Base-by-base conservation (phyloP, 768 basidiomycete genomes). In the Russula vinacea region DNA sequence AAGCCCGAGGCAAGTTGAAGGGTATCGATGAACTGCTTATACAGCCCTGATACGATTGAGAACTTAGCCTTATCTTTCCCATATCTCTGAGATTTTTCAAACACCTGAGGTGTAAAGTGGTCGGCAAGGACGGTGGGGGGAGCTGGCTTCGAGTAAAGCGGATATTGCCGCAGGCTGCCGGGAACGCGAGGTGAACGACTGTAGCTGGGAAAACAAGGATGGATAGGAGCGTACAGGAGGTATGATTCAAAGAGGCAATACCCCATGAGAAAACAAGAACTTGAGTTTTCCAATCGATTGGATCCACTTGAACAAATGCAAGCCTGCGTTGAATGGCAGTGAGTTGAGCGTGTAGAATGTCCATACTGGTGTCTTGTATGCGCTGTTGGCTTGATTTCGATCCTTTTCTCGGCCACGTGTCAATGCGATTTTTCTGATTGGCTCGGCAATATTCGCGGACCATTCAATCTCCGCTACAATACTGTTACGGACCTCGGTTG, bases 21-120 rank as follows among this genome's bases (percentile, higher is more conserved):
- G 22, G 87, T 89, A 64, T 90, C 89, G 24, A 92, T 71, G 51
- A 78, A 68, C 72, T 94, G 91, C 71, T 87, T 87, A 74, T 84
- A 89, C 58, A 94, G 67, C 1, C 87, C 85, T 0, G 89, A 85
- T 69, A 91, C 72, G 45, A 96, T 75, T 3, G 87, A 84, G 74
- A 90, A 95, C 70, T 83, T 83, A 13, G 94, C 90, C 76, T 97
- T 97, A 81, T 94, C 91, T 56, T 82, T 84, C 22, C 94, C 93
- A 76, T 99, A 99, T 47, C 81, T 77, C 74, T 99, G 96, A 0
- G 93, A 94, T 71, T 97, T 97, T 65, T 85, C 79, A 74, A 95
- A 96, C 16, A 85, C 86, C 2, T 87, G 83, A 11, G 76, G 72
- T 17, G 82, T 80, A 69, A 95, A 87, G 72, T 93, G 87, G 1